Conservation (phyloP, 257 asterid genomes). For the Haberlea rhodopensis region DNA sequence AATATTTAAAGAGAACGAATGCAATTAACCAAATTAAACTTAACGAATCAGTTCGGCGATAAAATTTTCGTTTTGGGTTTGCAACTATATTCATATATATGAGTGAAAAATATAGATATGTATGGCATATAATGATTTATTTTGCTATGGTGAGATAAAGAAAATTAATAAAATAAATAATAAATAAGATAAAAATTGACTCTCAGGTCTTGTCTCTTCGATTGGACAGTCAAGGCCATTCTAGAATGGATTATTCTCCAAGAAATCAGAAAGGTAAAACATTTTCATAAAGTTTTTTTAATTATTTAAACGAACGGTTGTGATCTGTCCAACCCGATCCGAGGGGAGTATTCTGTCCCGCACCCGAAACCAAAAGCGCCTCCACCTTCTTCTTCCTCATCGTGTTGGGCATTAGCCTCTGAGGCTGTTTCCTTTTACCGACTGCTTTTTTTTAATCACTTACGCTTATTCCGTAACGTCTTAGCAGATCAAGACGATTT, state of each 20-base stretch:
- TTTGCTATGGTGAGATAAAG: no score
- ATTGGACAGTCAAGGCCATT: no score
- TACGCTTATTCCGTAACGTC: neutral
- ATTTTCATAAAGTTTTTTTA: no score
- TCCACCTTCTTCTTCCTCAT: neutral
- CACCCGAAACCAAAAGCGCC: neutral
- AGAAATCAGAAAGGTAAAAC: neutral
- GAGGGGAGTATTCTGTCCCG: no score
- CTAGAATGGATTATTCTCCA: neutral
- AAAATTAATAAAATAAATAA: no score
- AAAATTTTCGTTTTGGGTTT: no score
- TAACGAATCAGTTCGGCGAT: no score
- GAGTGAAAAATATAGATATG: no score
- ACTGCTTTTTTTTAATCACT: neutral
- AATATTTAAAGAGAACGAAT: neutral
- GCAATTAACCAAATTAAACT: neutral
- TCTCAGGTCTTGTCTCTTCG: neutral
- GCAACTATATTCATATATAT: neutral
- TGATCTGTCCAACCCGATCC: neutral
- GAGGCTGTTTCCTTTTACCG: neutral
- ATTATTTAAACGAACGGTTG: neutral
- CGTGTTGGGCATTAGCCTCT: neutral
- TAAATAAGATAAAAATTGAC: no score
- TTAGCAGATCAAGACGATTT: conserved; percentile 30
- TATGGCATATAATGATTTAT: no score